Evolutionary conservation across 139 green algal genomes (phyloP).

Genomic region (Desmodesmus armatus): DNA sequence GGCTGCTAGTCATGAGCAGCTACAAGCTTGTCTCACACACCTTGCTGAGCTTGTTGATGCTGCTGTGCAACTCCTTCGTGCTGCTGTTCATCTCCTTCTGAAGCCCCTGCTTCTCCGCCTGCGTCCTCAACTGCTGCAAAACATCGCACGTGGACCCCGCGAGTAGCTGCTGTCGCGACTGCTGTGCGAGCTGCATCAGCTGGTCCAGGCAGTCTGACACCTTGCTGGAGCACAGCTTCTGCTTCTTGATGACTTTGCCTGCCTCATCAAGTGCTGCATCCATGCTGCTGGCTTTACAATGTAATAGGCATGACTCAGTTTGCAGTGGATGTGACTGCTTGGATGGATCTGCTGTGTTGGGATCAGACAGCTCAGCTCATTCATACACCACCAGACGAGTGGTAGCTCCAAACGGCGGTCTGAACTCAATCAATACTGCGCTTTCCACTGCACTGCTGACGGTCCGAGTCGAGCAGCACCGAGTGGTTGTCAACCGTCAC

Average conservation of each 20-base stretch:
- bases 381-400: no score
- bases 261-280: conserved; percentile 67
- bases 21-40: conserved; percentile 48
- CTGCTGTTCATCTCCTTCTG: conserved; percentile 55
- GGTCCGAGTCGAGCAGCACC: no score
- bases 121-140: conserved; percentile 39
- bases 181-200: conserved; percentile 53
- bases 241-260: conserved; percentile 77
- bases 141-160: background rate
- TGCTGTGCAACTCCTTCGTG: conserved; percentile 86
- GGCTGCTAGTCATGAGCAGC: no score
- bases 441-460: no score
- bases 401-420: no score
- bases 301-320: no score
- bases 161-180: conserved; percentile 2
- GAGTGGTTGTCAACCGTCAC: no score
- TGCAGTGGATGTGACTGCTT: no score
- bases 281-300: conserved; percentile 51
- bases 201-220: conserved; percentile 54
- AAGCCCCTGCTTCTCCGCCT: conserved; percentile 45
- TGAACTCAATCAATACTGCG: no score
- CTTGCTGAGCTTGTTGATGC: conserved; percentile 85
- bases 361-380: no score
- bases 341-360: no score
- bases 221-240: conserved; percentile 67